Base-by-base conservation (phyloP, 257 asterid genomes). In the Gentiana dahurica region DNA sequence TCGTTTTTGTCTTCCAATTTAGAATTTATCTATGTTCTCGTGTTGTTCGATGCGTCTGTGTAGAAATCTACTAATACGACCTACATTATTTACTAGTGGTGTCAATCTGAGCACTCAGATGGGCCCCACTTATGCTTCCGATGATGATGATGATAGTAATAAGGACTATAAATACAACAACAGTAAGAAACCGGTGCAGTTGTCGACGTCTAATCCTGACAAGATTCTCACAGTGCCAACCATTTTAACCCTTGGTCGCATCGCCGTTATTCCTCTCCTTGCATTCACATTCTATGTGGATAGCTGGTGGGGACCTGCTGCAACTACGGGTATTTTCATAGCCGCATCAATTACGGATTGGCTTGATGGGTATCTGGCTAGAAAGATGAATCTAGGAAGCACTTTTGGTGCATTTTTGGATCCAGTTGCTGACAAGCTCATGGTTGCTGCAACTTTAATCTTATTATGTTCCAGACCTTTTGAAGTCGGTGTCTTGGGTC, bases 381-480 rank as follows among this genome's bases (percentile, higher is more conserved):
- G 97, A 58, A 88, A 79, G 99, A 84, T 92, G 97, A 88, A 88
- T 51, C 72, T 84, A 75, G 95, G 94, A 52, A 86, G 95, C 70
- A 81, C 83, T 6, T 92, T 92, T 76, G 99, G 99, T 64, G 97
- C 99, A 36, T 89, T 92, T 76, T 79, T 92, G 78, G 99, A 92
- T 72, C 99, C 99, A 37, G 99, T 92, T 59, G 99, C 99, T 63
- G 99, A 92, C 71, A 92, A 92, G 99, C 92, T 92, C 60, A 92
- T 84, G 95, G 97, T 92, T 71, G 99, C 97, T 63, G 83, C 99
- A 58, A 79, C 95, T 59, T 79, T 92, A 82, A 83, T 92, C 74
- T 76, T 92, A 75, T 71, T 92, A 76, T 92, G 99, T 64, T 83
- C 92, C 36, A 84, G 69, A 66, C 95, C 99, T 9, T 61, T 79